Evolutionary conservation across 2,329 filamentous ascomycete genomes (phyloP).

Genomic region (Furcasterigmium furcatum): DNA sequence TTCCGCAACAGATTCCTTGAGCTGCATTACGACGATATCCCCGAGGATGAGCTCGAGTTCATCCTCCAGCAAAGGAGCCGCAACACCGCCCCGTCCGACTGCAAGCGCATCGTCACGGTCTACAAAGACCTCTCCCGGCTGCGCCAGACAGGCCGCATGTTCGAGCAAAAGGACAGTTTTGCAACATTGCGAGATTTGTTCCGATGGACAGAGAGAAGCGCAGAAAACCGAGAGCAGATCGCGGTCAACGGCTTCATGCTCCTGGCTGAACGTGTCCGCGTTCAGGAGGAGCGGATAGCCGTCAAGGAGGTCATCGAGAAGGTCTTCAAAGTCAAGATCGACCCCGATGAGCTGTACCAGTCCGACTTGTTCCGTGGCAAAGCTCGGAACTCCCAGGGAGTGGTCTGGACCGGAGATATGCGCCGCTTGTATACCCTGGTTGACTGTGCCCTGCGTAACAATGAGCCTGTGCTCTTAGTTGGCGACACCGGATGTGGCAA

Average conservation of each 20-base stretch:
- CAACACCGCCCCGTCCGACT: constrained; percentile 86
- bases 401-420: constrained; percentile 97
- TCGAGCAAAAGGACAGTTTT: constrained; percentile 97
- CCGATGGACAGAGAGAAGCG: constrained; percentile 84
- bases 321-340: constrained; percentile 82
- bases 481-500: constrained; percentile 98
- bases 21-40: constrained; percentile 96
- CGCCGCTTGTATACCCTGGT: constrained; percentile 86
- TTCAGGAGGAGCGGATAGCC: constrained; percentile 77
- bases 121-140: constrained; percentile 90
- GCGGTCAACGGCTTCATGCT: constrained; percentile 95
- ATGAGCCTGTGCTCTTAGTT: constrained; percentile 90
- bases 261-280: constrained; percentile 89
- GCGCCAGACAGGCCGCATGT: constrained; percentile 84
- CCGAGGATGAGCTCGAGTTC: constrained; percentile 86
- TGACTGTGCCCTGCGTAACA: constrained; percentile 79
- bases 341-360: constrained; percentile 71
- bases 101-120: constrained; percentile 83
- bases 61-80: constrained; percentile 87
- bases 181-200: constrained; percentile 95
- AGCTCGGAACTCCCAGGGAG: constrained; percentile 53
- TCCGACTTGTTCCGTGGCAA: constrained; percentile 49
- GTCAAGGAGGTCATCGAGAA: constrained; percentile 88
- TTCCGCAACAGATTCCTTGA: constrained; percentile 97
- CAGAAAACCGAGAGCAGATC: constrained; percentile 83